Evolutionary conservation across 106 monocot species (phyloP), one percentile per base, ranked within the genome.

Genomic region (Gastrodia elata): DNA sequence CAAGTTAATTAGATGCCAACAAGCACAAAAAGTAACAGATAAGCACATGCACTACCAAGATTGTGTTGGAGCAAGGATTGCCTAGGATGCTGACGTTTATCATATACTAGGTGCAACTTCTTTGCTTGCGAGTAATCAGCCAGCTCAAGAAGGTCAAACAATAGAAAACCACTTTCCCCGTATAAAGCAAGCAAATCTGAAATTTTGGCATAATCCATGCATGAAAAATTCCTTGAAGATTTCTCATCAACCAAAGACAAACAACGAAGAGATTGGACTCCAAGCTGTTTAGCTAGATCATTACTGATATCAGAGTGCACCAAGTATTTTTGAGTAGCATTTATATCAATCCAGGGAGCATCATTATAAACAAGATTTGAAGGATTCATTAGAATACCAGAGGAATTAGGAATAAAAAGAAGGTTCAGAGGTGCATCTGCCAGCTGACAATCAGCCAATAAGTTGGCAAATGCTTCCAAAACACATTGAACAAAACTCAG

Each of bases 21-120:
- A 52, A 8, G 22, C 13, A 10, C 18, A 22, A 22, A 52, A 4
- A 22, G n/a, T n/a, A 52, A 4, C 6, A 22, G 22, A 70, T 38
- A 38, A 40, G 25, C 8, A 40, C n/a, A n/a, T n/a, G n/a, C 11
- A 44, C 33, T 88, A 98, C 97, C 97, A 65, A 98, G 81, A 85
- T 90, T 98, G 35, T 93, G 90, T 77, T 98, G 97, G 57, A 98
- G 88, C 64, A 93, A 88, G 55, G 86, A 88, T 73, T 91, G 97
- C 48, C 83, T 84, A 18, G 93, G 82, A 83, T 98, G 97, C 52
- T 91, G 87, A 37, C 97, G 74, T 76, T 98, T 93, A 73, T 98
- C 97, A 84, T 91, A 93, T 79, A 98, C 91, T 35, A 98, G 11
- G 26, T 91, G 91, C 28, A 98, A 38, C 74, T 89, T 93, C 75